phyloP scores from a whole-genome alignment of 768 basidiomycete species.

The Boletales sp. region DNA sequence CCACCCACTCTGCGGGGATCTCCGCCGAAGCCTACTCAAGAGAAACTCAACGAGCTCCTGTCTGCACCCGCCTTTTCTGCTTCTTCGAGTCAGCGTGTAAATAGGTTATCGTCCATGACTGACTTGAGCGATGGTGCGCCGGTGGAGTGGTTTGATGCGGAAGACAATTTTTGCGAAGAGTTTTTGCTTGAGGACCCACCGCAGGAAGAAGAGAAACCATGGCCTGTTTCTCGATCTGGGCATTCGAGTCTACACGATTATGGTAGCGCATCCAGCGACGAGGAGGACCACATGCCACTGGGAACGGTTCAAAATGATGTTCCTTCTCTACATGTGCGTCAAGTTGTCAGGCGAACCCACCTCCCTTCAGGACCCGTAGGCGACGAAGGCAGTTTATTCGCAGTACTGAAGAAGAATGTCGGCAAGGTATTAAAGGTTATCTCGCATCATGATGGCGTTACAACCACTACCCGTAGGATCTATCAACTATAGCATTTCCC shows the following conservation, averaged over 20 bases:
- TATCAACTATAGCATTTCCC: conserved; percentile 80
- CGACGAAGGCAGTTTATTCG: conserved; percentile 81
- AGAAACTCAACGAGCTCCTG: conserved; percentile 35
- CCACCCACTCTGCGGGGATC: conserved; percentile 23
- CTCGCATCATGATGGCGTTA: not conserved
- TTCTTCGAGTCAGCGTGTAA: conserved; percentile 33
- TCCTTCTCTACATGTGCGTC: conserved; percentile 10
- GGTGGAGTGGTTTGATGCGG: conserved; percentile 77
- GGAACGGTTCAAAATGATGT: conserved; percentile 4
- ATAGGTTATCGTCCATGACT: conserved; percentile 47
- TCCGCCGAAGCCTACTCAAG: conserved; percentile 46
- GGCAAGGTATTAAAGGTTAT: conserved; percentile 56
- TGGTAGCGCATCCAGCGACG: conserved; percentile 47
- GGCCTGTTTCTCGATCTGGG: conserved; percentile 36
- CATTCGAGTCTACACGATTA: conserved; percentile 38
- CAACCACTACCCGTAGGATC: conserved; percentile 47
- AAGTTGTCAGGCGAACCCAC: conserved; percentile 48
- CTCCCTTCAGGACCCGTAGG: conserved; percentile 59
- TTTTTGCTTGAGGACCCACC: conserved; percentile 54
- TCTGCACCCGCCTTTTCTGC: conserved; percentile 22
- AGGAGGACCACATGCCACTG: conserved; percentile 30
- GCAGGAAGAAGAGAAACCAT: conserved; percentile 38
- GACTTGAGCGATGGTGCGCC: conserved; percentile 45
- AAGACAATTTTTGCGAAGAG: conserved; percentile 49
- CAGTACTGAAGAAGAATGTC: conserved; percentile 83